These are phyloP conservation scores for Jatropha podagrica DNA, from an alignment of 441 rosid species.

Conservation along the genomic window DNA sequence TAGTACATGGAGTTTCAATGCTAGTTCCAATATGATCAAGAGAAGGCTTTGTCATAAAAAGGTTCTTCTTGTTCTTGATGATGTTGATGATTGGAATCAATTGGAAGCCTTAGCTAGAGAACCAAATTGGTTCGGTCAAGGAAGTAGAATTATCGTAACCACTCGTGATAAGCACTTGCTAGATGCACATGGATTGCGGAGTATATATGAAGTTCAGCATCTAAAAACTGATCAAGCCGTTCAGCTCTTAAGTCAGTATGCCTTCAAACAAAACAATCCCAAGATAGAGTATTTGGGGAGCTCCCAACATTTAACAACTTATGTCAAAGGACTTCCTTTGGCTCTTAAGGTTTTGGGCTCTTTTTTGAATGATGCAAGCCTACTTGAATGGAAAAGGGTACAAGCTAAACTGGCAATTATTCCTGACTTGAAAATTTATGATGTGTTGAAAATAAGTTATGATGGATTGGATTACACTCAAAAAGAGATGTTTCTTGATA, in stretches of 20 bases:
- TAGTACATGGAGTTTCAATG: not conserved
- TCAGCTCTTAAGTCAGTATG: constrained; percentile 14
- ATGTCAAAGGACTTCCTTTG: constrained; percentile 13
- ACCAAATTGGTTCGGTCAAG: not conserved
- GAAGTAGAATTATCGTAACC: constrained; percentile 16
- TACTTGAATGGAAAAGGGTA: constrained; percentile 6
- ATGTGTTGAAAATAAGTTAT: constrained; percentile 4
- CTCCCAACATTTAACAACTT: not conserved
- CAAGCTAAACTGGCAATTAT: not conserved
- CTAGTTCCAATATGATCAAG: not conserved
- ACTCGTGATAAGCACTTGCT: constrained; percentile 8
- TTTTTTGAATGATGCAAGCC: constrained; percentile 4
- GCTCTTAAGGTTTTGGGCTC: constrained; percentile 19
- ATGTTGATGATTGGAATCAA: constrained; percentile 7
- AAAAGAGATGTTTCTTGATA: constrained; percentile 21
- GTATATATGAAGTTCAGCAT: not conserved
- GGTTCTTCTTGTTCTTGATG: constrained; percentile 17
- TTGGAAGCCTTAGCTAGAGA: not conserved
- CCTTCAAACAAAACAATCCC: constrained; percentile 6
- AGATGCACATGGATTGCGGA: not conserved
- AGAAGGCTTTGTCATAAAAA: not conserved
- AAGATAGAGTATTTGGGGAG: constrained; percentile 4
- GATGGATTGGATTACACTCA: constrained; percentile 9
- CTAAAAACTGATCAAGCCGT: constrained; percentile 10
- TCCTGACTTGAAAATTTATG: not conserved